phyloP scores from a whole-genome alignment of 768 basidiomycete species.

The Hirschioporus abietinus region DNA sequence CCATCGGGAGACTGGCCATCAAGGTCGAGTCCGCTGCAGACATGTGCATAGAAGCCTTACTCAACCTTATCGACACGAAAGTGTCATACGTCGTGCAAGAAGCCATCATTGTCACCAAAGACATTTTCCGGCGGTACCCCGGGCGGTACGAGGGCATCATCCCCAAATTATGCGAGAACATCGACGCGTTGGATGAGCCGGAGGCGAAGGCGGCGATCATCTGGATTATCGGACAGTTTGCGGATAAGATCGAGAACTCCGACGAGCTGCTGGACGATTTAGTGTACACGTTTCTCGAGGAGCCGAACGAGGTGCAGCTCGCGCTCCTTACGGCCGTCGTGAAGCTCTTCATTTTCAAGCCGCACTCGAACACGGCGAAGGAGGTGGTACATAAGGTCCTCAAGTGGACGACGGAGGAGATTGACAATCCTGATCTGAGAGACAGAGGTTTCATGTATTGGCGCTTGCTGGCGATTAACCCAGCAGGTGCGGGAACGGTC shows the following conservation, averaged over 20 bases:
- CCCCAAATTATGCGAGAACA: constrained; percentile 85
- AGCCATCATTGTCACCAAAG: constrained; percentile 94
- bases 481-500: constrained; percentile 80
- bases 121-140: constrained; percentile 96
- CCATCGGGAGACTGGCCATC: constrained; percentile 96
- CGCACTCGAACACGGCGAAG: constrained; percentile 77
- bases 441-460: constrained; percentile 99
- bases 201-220: constrained; percentile 97
- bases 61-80: constrained; percentile 86
- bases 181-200: constrained; percentile 90
- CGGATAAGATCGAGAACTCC: constrained; percentile 91
- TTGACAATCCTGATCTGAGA: constrained; percentile 96
- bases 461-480: constrained; percentile 93
- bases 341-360: constrained; percentile 91
- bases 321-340: constrained; percentile 91
- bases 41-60: constrained; percentile 80
- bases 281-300: constrained; percentile 83
- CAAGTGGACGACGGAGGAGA: constrained; percentile 95
- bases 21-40: constrained; percentile 90
- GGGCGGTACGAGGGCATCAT: constrained; percentile 97
- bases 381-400: constrained; percentile 91
- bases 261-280: constrained; percentile 94
- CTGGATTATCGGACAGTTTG: constrained; percentile 97
- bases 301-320: constrained; percentile 94
- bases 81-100: constrained; percentile 97